These are phyloP conservation scores for Neurospora sp. DNA, from an alignment of 495 filamentous ascomycete genomes.

Conservation along the genomic window DNA sequence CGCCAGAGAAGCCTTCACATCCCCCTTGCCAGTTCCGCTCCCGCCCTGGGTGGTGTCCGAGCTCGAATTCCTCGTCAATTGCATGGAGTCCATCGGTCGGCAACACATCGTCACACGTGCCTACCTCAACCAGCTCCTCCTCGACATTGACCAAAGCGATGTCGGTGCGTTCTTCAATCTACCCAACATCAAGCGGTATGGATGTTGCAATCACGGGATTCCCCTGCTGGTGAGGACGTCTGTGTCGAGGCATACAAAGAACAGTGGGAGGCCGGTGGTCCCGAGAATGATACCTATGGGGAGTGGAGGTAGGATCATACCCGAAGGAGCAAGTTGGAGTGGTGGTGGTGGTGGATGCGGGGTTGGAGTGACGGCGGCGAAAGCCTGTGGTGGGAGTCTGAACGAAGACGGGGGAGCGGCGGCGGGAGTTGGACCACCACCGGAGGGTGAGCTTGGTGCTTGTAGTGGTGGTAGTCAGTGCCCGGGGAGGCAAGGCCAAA, in stretches of 20 bases:
- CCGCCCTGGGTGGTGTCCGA: slow-evolving; percentile 9
- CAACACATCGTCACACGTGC: slow-evolving; percentile 27
- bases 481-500: not conserved
- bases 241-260: slow-evolving; percentile 18
- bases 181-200: not conserved
- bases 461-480: not conserved
- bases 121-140: slow-evolving; percentile 30
- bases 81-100: slow-evolving; percentile 29
- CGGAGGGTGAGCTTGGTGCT: not conserved
- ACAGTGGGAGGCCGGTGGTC: not conserved
- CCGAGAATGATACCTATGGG: not conserved
- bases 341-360: not conserved
- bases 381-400: not conserved
- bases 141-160: slow-evolving; percentile 30
- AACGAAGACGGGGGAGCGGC: not conserved
- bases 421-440: not conserved
- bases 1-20: slow-evolving; percentile 24
- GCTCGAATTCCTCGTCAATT: slow-evolving; percentile 30
- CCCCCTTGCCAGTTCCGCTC: slow-evolving; percentile 18
- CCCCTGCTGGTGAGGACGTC: slow-evolving; percentile 29
- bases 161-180: slow-evolving; percentile 10
- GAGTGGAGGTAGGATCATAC: not conserved
- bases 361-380: not conserved
- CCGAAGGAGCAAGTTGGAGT: not conserved
- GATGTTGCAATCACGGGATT: slow-evolving; percentile 19